Percentiles rank a stretch among this genome's conserved stretches.
Evolutionary conservation across 106 monocot species (phyloP).

Genomic region (Allium cepa): DNA sequence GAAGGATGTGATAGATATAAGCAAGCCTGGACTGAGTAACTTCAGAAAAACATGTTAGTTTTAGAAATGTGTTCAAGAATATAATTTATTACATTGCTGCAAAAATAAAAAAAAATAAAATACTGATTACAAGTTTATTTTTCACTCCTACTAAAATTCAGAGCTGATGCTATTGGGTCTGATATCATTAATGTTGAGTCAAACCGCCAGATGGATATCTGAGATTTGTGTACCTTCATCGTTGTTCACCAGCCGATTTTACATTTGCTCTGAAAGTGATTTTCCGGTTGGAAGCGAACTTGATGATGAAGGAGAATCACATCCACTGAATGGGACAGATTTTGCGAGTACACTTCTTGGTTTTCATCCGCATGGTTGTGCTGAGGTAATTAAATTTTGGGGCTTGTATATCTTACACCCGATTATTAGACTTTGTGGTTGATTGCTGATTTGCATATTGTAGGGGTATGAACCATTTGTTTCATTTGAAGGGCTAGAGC

Average conservation of each 20-base stretch:
- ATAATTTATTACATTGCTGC: too few species aligned
- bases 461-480: slow-evolving; percentile 82
- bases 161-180: slow-evolving; percentile 80
- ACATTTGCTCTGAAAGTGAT: slow-evolving; percentile 51
- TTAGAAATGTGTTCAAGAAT: too few species aligned
- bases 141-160: neutral
- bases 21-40: too few species aligned
- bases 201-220: slow-evolving; percentile 74
- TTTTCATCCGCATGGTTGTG: slow-evolving; percentile 17
- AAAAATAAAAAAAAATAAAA: too few species aligned
- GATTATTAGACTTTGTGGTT: neutral
- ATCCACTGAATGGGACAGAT: slow-evolving; percentile 22
- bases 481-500: slow-evolving; percentile 80
- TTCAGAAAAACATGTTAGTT: too few species aligned
- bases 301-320: neutral
- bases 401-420: too few species aligned
- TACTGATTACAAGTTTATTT: neutral
- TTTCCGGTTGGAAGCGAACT: slow-evolving; percentile 11
- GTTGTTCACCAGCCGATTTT: slow-evolving; percentile 65
- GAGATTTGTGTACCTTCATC: slow-evolving; percentile 83
- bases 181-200: slow-evolving; percentile 80
- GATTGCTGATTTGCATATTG: neutral
- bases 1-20: too few species aligned
- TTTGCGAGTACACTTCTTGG: slow-evolving; percentile 9
- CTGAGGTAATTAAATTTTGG: slow-evolving; percentile 23